Evolutionary conservation across 306 rosid genomes (phyloP).

Genomic region (Cucurbita maxima): DNA sequence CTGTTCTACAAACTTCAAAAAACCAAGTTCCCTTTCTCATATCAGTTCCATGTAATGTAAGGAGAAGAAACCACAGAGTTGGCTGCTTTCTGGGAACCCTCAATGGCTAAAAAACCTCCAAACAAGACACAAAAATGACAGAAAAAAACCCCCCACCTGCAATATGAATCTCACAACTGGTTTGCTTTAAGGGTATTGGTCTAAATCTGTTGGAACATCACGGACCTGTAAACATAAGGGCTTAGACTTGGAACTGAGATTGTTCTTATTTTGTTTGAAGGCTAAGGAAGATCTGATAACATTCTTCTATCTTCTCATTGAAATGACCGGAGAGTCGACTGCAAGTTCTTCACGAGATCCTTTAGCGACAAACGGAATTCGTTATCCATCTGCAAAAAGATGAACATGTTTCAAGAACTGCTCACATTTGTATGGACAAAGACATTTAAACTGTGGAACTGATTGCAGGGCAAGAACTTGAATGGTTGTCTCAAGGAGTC

Average conservation of each 20-base stretch:
- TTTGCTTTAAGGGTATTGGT: slow-evolving; percentile 23
- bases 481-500: background rate
- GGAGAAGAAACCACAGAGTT: slow-evolving; percentile 13
- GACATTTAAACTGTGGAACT: background rate
- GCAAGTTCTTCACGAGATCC: slow-evolving; percentile 61
- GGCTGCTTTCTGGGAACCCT: slow-evolving; percentile 9
- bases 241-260: background rate
- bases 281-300: background rate
- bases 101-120: slow-evolving; percentile 18
- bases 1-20: background rate
- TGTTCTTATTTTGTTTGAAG: background rate
- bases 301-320: slow-evolving; percentile 19
- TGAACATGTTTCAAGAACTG: background rate
- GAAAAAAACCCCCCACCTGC: slow-evolving; percentile 36
- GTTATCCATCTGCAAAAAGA: slow-evolving; percentile 53
- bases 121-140: slow-evolving; percentile 27
- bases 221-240: slow-evolving; percentile 18
- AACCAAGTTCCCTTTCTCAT: background rate
- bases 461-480: background rate
- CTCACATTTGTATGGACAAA: background rate
- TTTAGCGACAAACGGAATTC: slow-evolving; percentile 51
- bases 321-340: slow-evolving; percentile 32
- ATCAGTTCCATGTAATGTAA: background rate
- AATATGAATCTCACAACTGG: slow-evolving; percentile 36
- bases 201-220: slow-evolving; percentile 15